phyloP scores from a whole-genome alignment of 2,329 filamentous ascomycete species.

The Colletotrichum caudatum region DNA sequence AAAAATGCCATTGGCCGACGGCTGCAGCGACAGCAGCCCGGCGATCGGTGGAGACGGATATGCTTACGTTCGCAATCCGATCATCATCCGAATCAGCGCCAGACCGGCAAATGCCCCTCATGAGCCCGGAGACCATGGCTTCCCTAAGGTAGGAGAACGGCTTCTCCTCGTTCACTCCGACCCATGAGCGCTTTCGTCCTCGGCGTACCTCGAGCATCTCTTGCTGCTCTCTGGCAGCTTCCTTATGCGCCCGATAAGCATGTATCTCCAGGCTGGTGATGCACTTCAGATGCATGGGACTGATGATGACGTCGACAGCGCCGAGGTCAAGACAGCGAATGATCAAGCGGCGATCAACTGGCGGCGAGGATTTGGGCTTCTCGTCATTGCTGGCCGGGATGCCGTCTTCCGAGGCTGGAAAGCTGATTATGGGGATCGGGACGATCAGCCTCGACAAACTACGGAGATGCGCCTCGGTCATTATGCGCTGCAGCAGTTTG shows the following conservation, averaged over 20 bases:
- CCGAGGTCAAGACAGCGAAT: slow-evolving; percentile 86
- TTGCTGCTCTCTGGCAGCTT: slow-evolving; percentile 79
- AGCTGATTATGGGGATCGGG: slow-evolving; percentile 66
- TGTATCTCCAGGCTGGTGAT: slow-evolving; percentile 83
- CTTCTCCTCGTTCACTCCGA: slow-evolving; percentile 85
- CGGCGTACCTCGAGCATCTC: slow-evolving; percentile 78
- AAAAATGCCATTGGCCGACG: slow-evolving; percentile 87
- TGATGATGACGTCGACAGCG: slow-evolving; percentile 86
- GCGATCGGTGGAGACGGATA: slow-evolving; percentile 75
- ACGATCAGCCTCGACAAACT: slow-evolving; percentile 69
- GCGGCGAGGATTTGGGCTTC: slow-evolving; percentile 31
- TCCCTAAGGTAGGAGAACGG: slow-evolving; percentile 91
- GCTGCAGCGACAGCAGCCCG: slow-evolving; percentile 74
- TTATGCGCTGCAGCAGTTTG: slow-evolving; percentile 66
- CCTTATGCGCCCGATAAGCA: slow-evolving; percentile 84
- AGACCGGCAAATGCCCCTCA: slow-evolving; percentile 87
- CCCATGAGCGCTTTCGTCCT: slow-evolving; percentile 89
- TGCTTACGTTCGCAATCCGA: slow-evolving; percentile 72
- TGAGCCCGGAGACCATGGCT: slow-evolving; percentile 91
- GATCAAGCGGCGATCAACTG: slow-evolving; percentile 62
- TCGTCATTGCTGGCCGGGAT: slow-evolving; percentile 44
- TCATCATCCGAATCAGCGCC: slow-evolving; percentile 71
- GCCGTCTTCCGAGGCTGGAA: slow-evolving; percentile 48
- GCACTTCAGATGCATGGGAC: slow-evolving; percentile 79
- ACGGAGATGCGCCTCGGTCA: slow-evolving; percentile 68